Evolutionary conservation across 2,329 filamentous ascomycete genomes (phyloP).

Genomic region (Aspergillus ruber): DNA sequence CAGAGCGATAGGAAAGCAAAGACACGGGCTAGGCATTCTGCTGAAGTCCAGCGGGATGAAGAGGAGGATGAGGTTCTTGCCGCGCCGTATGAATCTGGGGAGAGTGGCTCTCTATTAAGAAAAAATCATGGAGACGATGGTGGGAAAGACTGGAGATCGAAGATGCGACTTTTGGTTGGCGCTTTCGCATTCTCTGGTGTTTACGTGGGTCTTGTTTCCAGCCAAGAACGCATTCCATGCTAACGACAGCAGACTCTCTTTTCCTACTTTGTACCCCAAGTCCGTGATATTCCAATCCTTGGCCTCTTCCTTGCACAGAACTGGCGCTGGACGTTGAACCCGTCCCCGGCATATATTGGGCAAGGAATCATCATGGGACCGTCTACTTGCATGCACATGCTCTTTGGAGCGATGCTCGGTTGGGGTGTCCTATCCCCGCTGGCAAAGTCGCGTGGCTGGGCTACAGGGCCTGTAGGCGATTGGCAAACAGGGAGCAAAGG

Average conservation of each 20-base stretch:
- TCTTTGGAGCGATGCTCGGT: conserved; percentile 78
- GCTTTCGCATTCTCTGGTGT: conserved; percentile 55
- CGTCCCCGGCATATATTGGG: conserved; percentile 92
- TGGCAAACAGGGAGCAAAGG: conserved; percentile 94
- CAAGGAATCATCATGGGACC: conserved; percentile 99
- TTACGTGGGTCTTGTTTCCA: conserved; percentile 36
- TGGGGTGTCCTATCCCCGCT: conserved; percentile 89
- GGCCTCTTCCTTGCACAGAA: conserved; percentile 64
- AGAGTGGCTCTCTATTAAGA: conserved; percentile 47
- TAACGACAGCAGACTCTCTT: conserved; percentile 60
- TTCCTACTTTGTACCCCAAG: conserved; percentile 81
- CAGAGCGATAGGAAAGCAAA: conserved; percentile 38
- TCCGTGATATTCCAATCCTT: conserved; percentile 83
- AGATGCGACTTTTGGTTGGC: conserved; percentile 54
- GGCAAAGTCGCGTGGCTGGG: conserved; percentile 81
- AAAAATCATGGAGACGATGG: conserved; percentile 31
- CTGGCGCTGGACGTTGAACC: conserved; percentile 96
- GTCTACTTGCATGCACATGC: conserved; percentile 91
- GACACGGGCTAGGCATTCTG: conserved; percentile 9
- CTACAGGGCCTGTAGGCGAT: conserved; percentile 74
- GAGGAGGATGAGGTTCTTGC: conserved; percentile 26
- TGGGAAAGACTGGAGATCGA: conserved; percentile 54
- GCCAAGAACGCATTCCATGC: not conserved
- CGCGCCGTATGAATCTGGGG: conserved; percentile 27
- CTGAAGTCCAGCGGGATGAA: conserved; percentile 14